Conservation (phyloP, 768 basidiomycete genomes). For the Mycena crocata region DNA sequence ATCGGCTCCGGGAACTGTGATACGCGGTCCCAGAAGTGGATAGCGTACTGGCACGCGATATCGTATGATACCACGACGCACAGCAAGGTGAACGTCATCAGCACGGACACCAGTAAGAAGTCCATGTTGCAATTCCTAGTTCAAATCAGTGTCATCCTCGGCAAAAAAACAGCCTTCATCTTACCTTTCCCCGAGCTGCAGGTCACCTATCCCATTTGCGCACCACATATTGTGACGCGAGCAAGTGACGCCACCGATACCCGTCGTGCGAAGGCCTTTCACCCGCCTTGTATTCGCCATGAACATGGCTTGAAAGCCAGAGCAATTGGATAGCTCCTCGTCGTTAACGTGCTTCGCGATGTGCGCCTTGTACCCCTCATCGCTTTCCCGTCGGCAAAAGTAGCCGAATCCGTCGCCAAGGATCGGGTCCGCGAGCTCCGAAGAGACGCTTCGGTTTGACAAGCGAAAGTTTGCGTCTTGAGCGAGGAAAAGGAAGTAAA, state of each 20-base stretch:
- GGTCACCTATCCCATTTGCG: conserved; percentile 23
- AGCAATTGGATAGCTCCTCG: conserved; percentile 16
- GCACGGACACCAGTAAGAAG: not conserved
- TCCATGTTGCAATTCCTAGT: conserved; percentile 36
- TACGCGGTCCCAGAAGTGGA: not conserved
- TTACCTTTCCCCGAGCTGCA: too few species aligned
- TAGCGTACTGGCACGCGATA: conserved; percentile 19
- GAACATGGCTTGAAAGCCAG: conserved; percentile 12
- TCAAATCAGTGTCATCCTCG: too few species aligned
- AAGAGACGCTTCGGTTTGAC: conserved; percentile 5
- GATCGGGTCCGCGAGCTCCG: conserved; percentile 9
- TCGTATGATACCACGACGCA: conserved; percentile 20
- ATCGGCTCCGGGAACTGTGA: not conserved
- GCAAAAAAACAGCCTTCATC: too few species aligned
- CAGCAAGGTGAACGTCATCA: not conserved
- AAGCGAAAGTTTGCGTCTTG: conserved; percentile 14
- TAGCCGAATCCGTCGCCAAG: not conserved
- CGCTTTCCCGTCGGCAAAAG: conserved; percentile 4
- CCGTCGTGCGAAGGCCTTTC: conserved; percentile 12
- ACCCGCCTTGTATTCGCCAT: not conserved
- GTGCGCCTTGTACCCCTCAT: conserved; percentile 12
- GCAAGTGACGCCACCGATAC: conserved; percentile 2
- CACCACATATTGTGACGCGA: conserved; percentile 25
- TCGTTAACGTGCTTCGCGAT: conserved; percentile 1
- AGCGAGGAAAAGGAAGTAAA: not conserved